Conservation (phyloP, 2,329 filamentous ascomycete species). For the Apiospora hydei region DNA sequence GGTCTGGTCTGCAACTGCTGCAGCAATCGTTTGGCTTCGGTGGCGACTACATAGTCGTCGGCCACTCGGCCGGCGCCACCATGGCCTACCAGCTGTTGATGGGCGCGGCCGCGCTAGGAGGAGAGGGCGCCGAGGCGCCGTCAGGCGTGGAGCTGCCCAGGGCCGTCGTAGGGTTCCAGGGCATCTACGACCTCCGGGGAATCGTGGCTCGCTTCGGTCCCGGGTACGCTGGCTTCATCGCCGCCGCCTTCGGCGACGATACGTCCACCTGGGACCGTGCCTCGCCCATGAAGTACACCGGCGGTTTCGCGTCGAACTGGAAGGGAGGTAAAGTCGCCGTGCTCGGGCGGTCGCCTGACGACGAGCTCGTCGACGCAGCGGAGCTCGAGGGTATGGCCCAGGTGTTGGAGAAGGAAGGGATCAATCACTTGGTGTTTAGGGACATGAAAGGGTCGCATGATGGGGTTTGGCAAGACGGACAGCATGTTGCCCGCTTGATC, state of each 20-base stretch:
- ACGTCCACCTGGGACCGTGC: conserved; percentile 58
- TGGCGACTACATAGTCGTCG: conserved; percentile 60
- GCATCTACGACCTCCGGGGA: conserved; percentile 70
- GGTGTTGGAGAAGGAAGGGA: conserved; percentile 51
- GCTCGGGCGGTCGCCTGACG: conserved; percentile 55
- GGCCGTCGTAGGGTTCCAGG: conserved; percentile 67
- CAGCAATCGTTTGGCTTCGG: conserved; percentile 52
- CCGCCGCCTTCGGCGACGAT: conserved; percentile 66
- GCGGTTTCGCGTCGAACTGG: conserved; percentile 52
- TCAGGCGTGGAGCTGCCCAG: conserved; percentile 49
- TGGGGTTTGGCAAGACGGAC: conserved; percentile 67
- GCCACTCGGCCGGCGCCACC: conserved; percentile 70
- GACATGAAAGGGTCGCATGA: conserved; percentile 67
- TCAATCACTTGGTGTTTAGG: conserved; percentile 47
- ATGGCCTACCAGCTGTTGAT: conserved; percentile 68
- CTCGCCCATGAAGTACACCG: conserved; percentile 58
- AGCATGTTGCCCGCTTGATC: conserved; percentile 8
- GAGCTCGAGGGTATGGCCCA: conserved; percentile 66
- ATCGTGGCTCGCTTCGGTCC: conserved; percentile 55
- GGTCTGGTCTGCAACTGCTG: conserved; percentile 58
- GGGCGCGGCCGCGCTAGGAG: conserved; percentile 44
- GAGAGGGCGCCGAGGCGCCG: conserved; percentile 29
- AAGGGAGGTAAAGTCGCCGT: conserved; percentile 38
- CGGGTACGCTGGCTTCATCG: conserved; percentile 64
- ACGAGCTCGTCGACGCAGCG: conserved; percentile 59